Evolutionary conservation across 2,329 filamentous ascomycete species (phyloP), one percentile per base, ranked within the genome.

Genomic region (Didymella arachidicola): DNA sequence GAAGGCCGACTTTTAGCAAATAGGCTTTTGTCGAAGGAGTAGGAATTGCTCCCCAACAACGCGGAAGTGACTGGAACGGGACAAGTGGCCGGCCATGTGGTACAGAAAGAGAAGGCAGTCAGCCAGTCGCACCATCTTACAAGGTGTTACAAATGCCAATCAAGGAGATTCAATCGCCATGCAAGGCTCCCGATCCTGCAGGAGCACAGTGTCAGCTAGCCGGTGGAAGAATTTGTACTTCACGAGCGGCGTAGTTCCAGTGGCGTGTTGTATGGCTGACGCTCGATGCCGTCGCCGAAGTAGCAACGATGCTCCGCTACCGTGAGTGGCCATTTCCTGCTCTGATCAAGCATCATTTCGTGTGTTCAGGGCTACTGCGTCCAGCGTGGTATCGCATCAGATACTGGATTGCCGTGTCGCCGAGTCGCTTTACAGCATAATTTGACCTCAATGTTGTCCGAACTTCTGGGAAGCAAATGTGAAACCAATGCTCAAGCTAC

Each of bases 161-260:
- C 16, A 34, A 32, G 12, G n/a, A 18, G n/a, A 38, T 38, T 36
- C 27, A 44, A 14, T 16, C 16, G 7, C 4, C 22, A 30, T 51
- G 39, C 46, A 51, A 29, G 46, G 47, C 25, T 38, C 10, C 18
- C 18, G 46, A 50, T 57, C 53, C 47, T 45, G 19, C 47, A 45
- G 46, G 18, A 41, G 26, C 7, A 38, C 32, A 19, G 36, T 51
- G 18, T 25, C 16, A 25, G 22, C 18, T 22, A 38, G 10, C 34
- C 26, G n/a, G 14, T 30, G 46, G 39, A 46, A 51, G 41, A 48
- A 32, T 50, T 26, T 41, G 22, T 27, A 45, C n/a, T 46, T 32
- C 41, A 57, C 25, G 4, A 45, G 29, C 41, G 47, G 47, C 47
- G 36, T 27, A 46, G 41, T 45, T 18, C 8, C 11, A 30, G 34